Conservation (phyloP, 345 rosid species). For the Eucalyptus curtisii region DNA sequence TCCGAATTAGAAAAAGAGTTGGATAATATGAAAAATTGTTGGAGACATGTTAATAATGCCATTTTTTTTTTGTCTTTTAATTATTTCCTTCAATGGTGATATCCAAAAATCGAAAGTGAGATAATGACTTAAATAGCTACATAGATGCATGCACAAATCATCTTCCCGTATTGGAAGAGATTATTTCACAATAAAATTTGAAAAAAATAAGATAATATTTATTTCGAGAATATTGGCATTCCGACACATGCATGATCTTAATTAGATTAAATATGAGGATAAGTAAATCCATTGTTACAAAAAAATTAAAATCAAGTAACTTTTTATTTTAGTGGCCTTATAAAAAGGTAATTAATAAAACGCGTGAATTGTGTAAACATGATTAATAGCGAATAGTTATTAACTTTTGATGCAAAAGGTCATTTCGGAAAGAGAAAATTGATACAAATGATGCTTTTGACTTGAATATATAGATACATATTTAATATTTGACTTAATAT, state of each 20-base stretch:
- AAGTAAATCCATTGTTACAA: neutral
- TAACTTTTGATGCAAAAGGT: neutral
- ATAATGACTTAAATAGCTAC: neutral
- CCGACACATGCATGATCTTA: rapidly evolving
- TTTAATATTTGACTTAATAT: neutral
- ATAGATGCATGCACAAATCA: neutral
- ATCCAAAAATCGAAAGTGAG: neutral
- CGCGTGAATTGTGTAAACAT: neutral
- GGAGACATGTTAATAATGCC: neutral
- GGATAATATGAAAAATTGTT: neutral
- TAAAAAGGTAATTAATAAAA: neutral
- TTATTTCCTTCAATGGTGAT: neutral
- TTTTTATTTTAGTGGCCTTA: neutral
- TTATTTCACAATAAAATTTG: neutral
- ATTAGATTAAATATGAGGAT: neutral
- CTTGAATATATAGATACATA: neutral
- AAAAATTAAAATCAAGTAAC: neutral
- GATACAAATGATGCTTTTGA: neutral
- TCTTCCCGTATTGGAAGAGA: neutral
- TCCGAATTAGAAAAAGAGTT: neutral
- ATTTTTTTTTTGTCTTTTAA: neutral
- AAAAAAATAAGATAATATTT: neutral
- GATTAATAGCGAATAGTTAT: neutral
- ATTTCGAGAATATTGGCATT: rapidly evolving
- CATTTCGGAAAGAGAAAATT: neutral